Base-by-base conservation (phyloP, 75 land plant species). In the Larix kaempferi region DNA sequence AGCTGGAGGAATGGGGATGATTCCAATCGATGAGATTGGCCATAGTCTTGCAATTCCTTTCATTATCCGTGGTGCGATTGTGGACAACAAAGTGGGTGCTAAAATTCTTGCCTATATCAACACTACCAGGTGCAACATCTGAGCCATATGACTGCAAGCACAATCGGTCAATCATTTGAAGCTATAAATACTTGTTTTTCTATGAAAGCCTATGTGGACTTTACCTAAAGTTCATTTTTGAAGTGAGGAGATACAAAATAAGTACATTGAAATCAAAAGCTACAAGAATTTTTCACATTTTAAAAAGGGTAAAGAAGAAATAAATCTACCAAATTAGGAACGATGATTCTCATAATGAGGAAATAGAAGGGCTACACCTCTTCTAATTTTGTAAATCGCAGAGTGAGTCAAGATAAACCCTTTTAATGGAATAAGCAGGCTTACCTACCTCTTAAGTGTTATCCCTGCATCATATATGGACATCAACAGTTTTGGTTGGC, bases 1-100 rank as follows among this genome's bases (percentile, higher is more conserved):
- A n/a, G 93, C 93, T 74, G 95, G 98, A 16, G 98, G 92, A 27
- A 86, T 87, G 62, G 98, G 91, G 33, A 86, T 91, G 93, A 83
- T 95, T 76, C 64, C 89, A 14, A 79, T 91, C 26, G 88, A 88
- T 77, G 93, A 90, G 60, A 74, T 41, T 29, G 85, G 79, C 39
- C 74, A 79, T 21, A 85, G 79, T 79, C 76, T 91, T 61, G 93
- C 87, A 25, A 66, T 88, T 71, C 87, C 87, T n/a, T 88, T 88
- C 72, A 74, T 66, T 8, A 77, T 88, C 52, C 87, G 89, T 71
- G 82, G 85, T 59, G 90, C 91, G 54, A 78, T 83, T 61, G 89
- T 90, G 64, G 92, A 93, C 59, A 75, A 55, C 54, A 64, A 16
- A 57, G 80, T 21, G 21, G 95, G 93, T 21, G 74, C 82, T 33